Conservation (phyloP, 2,329 filamentous ascomycete species). For the Fusarium multiceps region DNA sequence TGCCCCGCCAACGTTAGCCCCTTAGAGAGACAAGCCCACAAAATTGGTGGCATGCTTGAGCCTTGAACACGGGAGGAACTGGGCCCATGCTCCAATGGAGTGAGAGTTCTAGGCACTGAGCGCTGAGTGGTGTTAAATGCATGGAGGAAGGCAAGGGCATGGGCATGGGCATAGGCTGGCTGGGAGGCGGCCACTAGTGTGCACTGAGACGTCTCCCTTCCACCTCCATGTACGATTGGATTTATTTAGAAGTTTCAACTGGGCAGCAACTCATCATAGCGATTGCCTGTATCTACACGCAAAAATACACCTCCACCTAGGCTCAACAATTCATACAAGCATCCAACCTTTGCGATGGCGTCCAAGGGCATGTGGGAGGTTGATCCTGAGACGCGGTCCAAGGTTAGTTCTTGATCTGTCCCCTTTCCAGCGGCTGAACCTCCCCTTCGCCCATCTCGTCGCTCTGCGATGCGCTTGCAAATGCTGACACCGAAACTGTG, state of each 20-base stretch:
- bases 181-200: constrained; percentile 22
- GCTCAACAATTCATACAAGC: neutral
- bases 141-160: constrained; percentile 11
- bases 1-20: constrained; percentile 33
- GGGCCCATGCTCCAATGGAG: constrained; percentile 21
- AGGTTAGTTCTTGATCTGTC: constrained; percentile 66
- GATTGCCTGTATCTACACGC: constrained; percentile 1
- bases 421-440: constrained; percentile 12
- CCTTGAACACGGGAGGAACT: constrained; percentile 23
- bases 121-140: constrained; percentile 12
- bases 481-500: constrained; percentile 18
- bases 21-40: constrained; percentile 18
- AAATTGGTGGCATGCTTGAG: constrained; percentile 12
- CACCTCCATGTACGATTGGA: constrained; percentile 26
- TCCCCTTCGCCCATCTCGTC: neutral
- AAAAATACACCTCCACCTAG: neutral
- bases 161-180: neutral
- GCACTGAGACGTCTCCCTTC: constrained; percentile 32
- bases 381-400: constrained; percentile 94
- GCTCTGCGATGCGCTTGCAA: constrained; percentile 13
- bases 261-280: constrained; percentile 31
- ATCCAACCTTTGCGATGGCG: constrained; percentile 58
- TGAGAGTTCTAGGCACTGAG: constrained; percentile 25
- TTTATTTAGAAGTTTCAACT: constrained; percentile 3
- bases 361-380: constrained; percentile 97